Conservation (phyloP, 352 stramenopile species). For the Globisporangium cystogenes region DNA sequence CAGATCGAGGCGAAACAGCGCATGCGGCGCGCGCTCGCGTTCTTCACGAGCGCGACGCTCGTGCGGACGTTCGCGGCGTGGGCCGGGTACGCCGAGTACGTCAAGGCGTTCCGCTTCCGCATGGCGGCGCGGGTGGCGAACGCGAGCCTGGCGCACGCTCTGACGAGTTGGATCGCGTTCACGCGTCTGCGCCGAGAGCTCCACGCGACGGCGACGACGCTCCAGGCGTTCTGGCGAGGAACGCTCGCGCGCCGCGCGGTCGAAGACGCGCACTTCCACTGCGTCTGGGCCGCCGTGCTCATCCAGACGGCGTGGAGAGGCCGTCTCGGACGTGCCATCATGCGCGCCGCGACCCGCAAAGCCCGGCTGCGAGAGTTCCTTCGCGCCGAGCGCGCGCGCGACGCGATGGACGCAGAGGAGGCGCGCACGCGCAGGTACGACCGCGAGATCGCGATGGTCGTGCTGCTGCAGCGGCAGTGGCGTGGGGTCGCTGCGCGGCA, state of each 20-base stretch:
- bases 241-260: conserved; percentile 25
- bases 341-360: conserved; percentile 49
- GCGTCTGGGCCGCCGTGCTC: conserved; percentile 58
- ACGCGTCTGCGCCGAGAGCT: conserved; percentile 22
- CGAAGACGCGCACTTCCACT: conserved; percentile 58
- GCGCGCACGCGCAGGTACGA: conserved; percentile 31
- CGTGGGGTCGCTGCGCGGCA: conserved; percentile 57
- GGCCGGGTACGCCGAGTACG: conserved; percentile 29
- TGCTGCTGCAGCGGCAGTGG: conserved; percentile 69
- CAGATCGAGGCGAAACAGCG: conserved; percentile 36
- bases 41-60: conserved; percentile 54
- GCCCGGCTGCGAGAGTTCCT: conserved; percentile 62
- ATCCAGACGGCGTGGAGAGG: conserved; percentile 70
- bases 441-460: conserved; percentile 45
- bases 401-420: conserved; percentile 51
- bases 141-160: conserved; percentile 37
- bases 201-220: conserved; percentile 22
- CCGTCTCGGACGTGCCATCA: conserved; percentile 39
- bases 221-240: conserved; percentile 72
- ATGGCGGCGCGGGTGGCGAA: conserved; percentile 45
- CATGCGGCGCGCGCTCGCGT: conserved; percentile 49
- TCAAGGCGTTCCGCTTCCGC: conserved; percentile 33
- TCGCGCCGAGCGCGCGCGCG: conserved; percentile 52
- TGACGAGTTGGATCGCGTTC: conserved; percentile 45
- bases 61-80: conserved; percentile 57